Conservation (phyloP, 2,329 filamentous ascomycete genomes). For the Spiromastix sp. region DNA sequence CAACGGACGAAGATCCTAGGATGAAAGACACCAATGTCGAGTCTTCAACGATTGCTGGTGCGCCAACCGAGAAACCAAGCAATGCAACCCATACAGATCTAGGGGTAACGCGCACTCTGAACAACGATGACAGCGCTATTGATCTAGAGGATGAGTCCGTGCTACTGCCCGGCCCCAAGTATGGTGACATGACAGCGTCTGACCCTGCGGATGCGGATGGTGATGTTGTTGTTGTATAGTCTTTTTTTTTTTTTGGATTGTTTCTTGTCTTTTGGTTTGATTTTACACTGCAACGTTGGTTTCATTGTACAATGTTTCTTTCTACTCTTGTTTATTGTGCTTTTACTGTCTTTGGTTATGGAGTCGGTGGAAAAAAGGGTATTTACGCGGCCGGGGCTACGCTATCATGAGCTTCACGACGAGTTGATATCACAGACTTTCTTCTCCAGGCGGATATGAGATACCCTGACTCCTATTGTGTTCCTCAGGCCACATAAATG, state of each 20-base stretch:
- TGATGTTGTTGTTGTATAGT: slow-evolving; percentile 37
- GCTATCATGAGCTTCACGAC: too few relatives aligned
- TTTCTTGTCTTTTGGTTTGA: neutral
- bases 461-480: too few relatives aligned
- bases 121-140: slow-evolving; percentile 63
- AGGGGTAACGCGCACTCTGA: neutral
- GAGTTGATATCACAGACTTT: too few relatives aligned
- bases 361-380: neutral
- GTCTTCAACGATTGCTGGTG: neutral
- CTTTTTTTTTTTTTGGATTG: too few relatives aligned
- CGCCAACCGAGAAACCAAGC: neutral
- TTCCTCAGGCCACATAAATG: too few relatives aligned
- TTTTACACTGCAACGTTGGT: neutral
- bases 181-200: slow-evolving; percentile 35
- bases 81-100: neutral
- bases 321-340: neutral
- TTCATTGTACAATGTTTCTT: neutral
- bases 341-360: neutral
- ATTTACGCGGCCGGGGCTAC: too few relatives aligned
- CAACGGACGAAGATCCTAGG: neutral
- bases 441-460: too few relatives aligned
- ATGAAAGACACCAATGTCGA: neutral
- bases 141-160: slow-evolving; percentile 46
- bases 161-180: slow-evolving; percentile 33
- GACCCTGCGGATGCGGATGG: slow-evolving; percentile 36